These are phyloP conservation scores for Ajuga reptans DNA, from an alignment of 305 asterid genomes.

Conservation along the genomic window DNA sequence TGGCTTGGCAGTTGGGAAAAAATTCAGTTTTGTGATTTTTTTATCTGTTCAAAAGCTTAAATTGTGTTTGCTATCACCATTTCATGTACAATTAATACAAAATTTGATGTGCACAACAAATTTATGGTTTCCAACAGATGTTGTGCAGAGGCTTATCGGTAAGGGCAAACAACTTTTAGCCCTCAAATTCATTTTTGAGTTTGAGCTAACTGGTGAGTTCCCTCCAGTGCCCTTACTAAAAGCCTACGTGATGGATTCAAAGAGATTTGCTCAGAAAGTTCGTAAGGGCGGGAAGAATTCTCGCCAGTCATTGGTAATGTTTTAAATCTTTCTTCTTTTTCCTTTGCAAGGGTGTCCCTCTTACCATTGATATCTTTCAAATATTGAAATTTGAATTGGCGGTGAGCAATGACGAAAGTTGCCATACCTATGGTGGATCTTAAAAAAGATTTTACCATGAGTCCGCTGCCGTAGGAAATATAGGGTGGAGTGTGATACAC, in stretches of 20 bases:
- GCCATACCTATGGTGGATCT: background rate
- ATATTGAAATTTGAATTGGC: background rate
- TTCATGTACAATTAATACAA: background rate
- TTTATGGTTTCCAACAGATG: conserved; percentile 33
- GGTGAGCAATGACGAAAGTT: background rate
- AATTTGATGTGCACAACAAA: conserved; percentile 7
- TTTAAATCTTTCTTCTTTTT: conserved; percentile 10
- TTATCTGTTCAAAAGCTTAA: background rate
- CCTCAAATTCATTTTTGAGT: conserved; percentile 53
- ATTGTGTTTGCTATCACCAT: conserved; percentile 5
- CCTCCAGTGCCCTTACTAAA: conserved; percentile 57
- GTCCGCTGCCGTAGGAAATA: background rate
- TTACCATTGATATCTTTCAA: background rate
- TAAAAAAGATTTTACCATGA: background rate
- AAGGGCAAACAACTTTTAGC: conserved; percentile 50
- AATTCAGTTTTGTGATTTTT: background rate
- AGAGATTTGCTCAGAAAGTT: conserved; percentile 35
- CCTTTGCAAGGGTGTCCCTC: background rate
- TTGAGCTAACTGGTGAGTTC: conserved; percentile 46
- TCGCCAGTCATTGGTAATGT: conserved; percentile 39
- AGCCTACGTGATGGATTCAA: conserved; percentile 35
- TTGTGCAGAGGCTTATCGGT: conserved; percentile 45
- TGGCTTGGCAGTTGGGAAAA: background rate
- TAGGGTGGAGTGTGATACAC: background rate
- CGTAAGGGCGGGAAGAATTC: conserved; percentile 40